Conservation (phyloP, 1,284 basidiomycete species). For the Apiotrichum sp. region DNA sequence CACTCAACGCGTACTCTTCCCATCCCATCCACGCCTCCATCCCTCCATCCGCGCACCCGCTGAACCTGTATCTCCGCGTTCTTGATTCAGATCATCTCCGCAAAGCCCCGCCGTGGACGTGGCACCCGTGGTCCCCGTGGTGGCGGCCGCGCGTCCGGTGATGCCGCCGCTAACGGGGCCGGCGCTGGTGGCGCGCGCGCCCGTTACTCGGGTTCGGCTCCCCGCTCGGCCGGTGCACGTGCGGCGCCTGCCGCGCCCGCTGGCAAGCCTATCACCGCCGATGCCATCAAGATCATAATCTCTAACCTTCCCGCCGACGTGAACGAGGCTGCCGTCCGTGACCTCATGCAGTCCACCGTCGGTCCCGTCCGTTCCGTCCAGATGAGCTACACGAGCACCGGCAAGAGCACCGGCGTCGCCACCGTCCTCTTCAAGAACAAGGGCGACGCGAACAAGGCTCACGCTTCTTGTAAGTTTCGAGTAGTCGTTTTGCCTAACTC, state of each 20-base stretch:
- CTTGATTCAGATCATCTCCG: slow-evolving; percentile 61
- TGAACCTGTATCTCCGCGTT: neutral
- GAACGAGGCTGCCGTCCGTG: slow-evolving; percentile 87
- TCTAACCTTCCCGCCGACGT: slow-evolving; percentile 94
- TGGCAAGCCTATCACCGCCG: slow-evolving; percentile 45
- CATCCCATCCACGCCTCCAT: neutral
- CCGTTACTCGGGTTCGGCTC: slow-evolving; percentile 39
- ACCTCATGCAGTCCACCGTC: slow-evolving; percentile 85
- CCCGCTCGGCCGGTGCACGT: slow-evolving; percentile 16
- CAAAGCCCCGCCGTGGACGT: slow-evolving; percentile 48
- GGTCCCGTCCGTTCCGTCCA: slow-evolving; percentile 77
- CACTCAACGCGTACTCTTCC: neutral
- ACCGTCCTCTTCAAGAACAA: slow-evolving; percentile 78
- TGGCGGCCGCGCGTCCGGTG: slow-evolving; percentile 23
- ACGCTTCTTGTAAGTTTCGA: slow-evolving; percentile 58
- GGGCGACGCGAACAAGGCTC: slow-evolving; percentile 88
- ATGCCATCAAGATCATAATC: slow-evolving; percentile 87
- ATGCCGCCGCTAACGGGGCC: slow-evolving; percentile 14
- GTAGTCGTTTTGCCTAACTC: neutral
- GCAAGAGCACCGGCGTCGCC: slow-evolving; percentile 84
- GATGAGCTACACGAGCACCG: slow-evolving; percentile 76
- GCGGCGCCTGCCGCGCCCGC: slow-evolving; percentile 22
- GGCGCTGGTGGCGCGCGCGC: slow-evolving; percentile 51
- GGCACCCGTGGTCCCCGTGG: slow-evolving; percentile 52
- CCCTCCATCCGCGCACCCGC: neutral